Evolutionary conservation across 1,284 basidiomycete genomes (phyloP).

Genomic region (Meira miltonrushii): DNA sequence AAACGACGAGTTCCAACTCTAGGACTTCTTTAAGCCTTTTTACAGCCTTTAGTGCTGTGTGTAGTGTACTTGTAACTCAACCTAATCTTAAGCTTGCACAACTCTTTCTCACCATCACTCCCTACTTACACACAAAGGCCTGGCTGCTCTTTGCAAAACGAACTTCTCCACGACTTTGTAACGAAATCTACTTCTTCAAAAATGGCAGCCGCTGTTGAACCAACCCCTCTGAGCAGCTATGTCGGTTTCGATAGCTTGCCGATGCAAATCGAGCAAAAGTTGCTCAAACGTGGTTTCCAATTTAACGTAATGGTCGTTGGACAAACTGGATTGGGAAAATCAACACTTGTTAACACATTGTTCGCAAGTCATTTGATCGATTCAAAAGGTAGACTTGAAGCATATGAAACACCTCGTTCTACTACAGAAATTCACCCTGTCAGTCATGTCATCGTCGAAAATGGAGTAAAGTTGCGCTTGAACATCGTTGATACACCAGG

Average conservation of each 20-base stretch:
- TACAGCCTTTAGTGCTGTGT: no score
- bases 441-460: constrained; percentile 93
- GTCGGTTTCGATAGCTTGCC: constrained; percentile 64
- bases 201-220: constrained; percentile 8
- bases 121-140: background rate
- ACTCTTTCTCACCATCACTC: background rate
- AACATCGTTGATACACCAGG: constrained; percentile 99
- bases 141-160: background rate
- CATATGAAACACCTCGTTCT: constrained; percentile 80
- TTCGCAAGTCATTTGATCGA: constrained; percentile 97
- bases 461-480: constrained; percentile 85
- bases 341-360: constrained; percentile 96
- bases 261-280: constrained; percentile 96
- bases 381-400: constrained; percentile 84
- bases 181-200: background rate
- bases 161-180: background rate
- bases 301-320: constrained; percentile 73
- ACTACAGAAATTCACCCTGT: constrained; percentile 95
- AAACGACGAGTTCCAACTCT: no score
- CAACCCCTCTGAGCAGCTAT: constrained; percentile 1
- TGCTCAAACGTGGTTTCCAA: constrained; percentile 96
- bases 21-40: no score
- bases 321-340: constrained; percentile 96
- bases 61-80: no score
- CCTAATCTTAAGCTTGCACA: background rate